phyloP scores from a whole-genome alignment of 2,329 filamentous ascomycete genomes.

The Diaporthe vaccinii region DNA sequence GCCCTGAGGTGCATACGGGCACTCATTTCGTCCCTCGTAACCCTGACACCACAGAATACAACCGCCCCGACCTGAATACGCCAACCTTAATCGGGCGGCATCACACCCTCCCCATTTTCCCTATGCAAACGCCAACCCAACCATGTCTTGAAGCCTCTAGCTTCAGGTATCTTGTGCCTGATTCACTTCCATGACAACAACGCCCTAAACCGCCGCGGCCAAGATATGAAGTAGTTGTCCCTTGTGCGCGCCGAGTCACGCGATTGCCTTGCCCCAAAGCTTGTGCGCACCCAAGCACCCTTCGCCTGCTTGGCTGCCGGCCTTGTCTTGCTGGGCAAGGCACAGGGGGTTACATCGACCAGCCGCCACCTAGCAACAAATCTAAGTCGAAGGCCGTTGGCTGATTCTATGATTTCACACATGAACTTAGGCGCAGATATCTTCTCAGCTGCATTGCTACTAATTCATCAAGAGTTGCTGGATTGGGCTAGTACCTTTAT shows the following conservation, averaged over 20 bases:
- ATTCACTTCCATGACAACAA: not conserved
- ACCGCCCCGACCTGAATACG: not conserved
- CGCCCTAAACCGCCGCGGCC: not conserved
- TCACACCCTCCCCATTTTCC: not conserved
- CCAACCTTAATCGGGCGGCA: conserved; percentile 1
- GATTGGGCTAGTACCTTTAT: too few species aligned
- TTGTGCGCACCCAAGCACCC: not conserved
- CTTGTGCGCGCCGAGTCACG: not conserved
- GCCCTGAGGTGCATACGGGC: not conserved
- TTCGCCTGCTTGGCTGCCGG: conserved; percentile 15
- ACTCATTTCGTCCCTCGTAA: conserved; percentile 6
- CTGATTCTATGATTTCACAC: too few species aligned
- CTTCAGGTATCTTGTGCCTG: too few species aligned
- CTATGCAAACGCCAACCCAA: not conserved
- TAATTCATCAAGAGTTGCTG: too few species aligned
- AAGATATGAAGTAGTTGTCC: not conserved
- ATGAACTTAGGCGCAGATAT: too few species aligned
- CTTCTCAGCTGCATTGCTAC: too few species aligned
- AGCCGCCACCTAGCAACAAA: not conserved
- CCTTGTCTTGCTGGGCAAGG: conserved; percentile 18
- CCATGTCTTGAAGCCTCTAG: not conserved
- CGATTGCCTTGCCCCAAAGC: conserved; percentile 13
- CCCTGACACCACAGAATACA: not conserved
- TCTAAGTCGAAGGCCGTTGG: not conserved
- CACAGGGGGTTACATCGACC: conserved; percentile 7